Base-by-base conservation (phyloP, 768 basidiomycete species). In the Candolleomyces aberdarensis region DNA sequence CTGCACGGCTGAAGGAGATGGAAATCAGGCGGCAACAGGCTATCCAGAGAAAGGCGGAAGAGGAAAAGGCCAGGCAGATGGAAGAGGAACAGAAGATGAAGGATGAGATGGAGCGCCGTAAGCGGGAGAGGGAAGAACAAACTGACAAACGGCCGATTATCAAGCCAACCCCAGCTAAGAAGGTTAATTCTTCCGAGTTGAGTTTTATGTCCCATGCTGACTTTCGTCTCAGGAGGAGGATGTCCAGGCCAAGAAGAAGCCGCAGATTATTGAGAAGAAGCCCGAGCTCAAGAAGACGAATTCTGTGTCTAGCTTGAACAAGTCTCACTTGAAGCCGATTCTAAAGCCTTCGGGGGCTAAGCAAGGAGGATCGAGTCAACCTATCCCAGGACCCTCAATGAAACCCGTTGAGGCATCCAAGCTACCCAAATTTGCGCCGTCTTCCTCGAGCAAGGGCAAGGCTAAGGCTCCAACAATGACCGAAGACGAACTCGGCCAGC, bases 61-160 rank as follows among this genome's bases (percentile, higher is more conserved):
- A 92, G 66, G 91, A 91, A 71, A 88, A 83, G 70, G 72, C 77
- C 1, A 83, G 83, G 36, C 74, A 78, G 32, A 71, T 80, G 51
- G 89, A 91, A 43, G 84, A 89, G 64, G 92, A 93, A 62, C 83
- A 80, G 64, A 91, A 84, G 72, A 71, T 79, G 67, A 91, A 84
- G 68, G 89, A 90, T 54, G 91, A 92, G 59, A 76, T 78, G 17
- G 92, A 94, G 60, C 83, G 84, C 57, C 82, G 91, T 60, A 94
- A 94, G 74, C 85, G 89, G 67, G 93, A 93, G 69, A 83, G 89
- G 44, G 91, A 93, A 64, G 89, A 93, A 64, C 77, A 81, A 57
- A 87, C 87, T 3, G 86, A 89, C 62, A 91, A 91, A 70, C 80
- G 85, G 50, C 81, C 82, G 0, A 64, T 87, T 22, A 88, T 87